Evolutionary conservation across 2,329 filamentous ascomycete species (phyloP).

Genomic region (Colletotrichum ledebouriae): DNA sequence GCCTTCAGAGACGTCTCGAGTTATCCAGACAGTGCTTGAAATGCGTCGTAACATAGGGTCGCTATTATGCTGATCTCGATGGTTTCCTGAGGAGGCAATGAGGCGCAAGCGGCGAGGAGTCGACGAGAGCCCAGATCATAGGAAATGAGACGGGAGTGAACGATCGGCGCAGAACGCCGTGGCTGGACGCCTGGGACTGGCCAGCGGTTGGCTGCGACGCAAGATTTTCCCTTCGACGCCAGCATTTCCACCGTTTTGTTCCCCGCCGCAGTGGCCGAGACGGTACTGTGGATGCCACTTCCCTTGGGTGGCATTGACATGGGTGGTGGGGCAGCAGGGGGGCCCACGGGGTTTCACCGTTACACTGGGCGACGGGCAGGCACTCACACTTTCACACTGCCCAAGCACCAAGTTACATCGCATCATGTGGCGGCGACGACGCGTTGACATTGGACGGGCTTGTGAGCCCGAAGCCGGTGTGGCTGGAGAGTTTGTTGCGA

Average conservation of each 20-base stretch:
- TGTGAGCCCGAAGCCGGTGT: constrained; percentile 26
- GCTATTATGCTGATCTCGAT: constrained; percentile 33
- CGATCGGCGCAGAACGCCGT: constrained; percentile 28
- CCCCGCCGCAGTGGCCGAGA: constrained; percentile 11
- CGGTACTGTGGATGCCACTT: constrained; percentile 28
- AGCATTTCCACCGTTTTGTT: constrained; percentile 23
- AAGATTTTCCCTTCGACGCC: constrained; percentile 23
- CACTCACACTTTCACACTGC: constrained; percentile 18
- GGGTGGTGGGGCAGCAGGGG: constrained; percentile 22
- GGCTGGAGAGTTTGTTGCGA: constrained; percentile 28
- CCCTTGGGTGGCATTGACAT: constrained; percentile 12
- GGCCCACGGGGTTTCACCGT: constrained; percentile 37
- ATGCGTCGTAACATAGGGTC: constrained; percentile 6
- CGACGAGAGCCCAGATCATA: constrained; percentile 25
- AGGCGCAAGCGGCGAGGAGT: constrained; percentile 21
- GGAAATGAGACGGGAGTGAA: constrained; percentile 34
- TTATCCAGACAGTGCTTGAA: constrained; percentile 11
- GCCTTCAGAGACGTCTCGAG: constrained; percentile 33
- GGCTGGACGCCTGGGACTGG: constrained; percentile 28
- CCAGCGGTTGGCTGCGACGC: constrained; percentile 11
- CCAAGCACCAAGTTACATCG: constrained; percentile 32
- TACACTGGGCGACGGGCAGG: constrained; percentile 34
- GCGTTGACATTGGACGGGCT: constrained; percentile 34
- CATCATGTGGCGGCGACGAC: constrained; percentile 34
- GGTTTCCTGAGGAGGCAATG: constrained; percentile 28